Base-by-base conservation (phyloP, 2,329 filamentous ascomycete genomes). In the Fusarium succisae region DNA sequence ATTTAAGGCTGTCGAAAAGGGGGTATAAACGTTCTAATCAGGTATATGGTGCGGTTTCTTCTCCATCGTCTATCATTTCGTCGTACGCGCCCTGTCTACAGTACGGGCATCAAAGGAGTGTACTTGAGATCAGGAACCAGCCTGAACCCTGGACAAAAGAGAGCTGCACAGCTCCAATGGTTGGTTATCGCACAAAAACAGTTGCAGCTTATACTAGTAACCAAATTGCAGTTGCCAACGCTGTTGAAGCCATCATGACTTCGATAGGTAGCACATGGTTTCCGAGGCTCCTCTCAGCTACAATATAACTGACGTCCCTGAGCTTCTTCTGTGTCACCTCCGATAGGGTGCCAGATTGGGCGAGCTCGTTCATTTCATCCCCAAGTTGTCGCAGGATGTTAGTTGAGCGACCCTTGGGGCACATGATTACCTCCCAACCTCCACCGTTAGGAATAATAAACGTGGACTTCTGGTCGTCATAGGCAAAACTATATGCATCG, bases 401-500 rank as follows among this genome's bases (percentile, higher is more conserved):
- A 43, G 89, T 91, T 70, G 88, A 90, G 57, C 89, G 81, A 15
- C 89, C 89, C 18, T 78, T 79, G 4, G 94, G 94, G 80, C 94
- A 96, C 81, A 96, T 94, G 15, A 93, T 87, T 20, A 96, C 87
- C 80, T 95, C 90, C 86, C 93, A 96, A 1, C 93, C 93, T 28
- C 92, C 93, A 24, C 94, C 93, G 17, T 81, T 85, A 6, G 90
- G 90, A 41, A 91, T 85, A 75, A 90, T 89, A 76, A 91, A 92
- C 1, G 90, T 91, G 22, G 87, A 89, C 37, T 84, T 83, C 69
- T 85, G 83, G 77, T 91, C 88, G 74, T 90, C 88, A 81, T 89
- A 90, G 57, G 92, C 91, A 80, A 89, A 97, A 78, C 92, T 94
- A 83, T 96, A 97, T 6, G 94, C 94, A 82, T 97, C 94, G 2